Base-by-base conservation (phyloP, 345 rosid species). In the Salix exigua region DNA sequence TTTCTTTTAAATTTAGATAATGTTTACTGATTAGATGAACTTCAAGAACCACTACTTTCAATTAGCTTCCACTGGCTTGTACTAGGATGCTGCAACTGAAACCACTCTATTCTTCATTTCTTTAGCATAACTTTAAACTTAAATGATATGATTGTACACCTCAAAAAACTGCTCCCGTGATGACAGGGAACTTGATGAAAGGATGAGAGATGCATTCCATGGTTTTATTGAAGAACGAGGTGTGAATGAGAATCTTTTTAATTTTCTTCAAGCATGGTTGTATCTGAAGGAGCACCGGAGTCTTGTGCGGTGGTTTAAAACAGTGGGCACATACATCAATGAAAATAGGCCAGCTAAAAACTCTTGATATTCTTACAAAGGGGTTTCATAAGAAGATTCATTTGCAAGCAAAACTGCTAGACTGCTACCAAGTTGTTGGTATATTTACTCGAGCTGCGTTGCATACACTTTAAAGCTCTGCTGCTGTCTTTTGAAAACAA, bases 221-320 rank as follows among this genome's bases (percentile, higher is more conserved):
- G 76, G 82, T 66, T 95, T 79, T 81, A 81, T 95, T 65, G 95
- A 90, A 42, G 97, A 93, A 38, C 86, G 98, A 50, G 98, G 99
- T 62, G 89, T 95, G 78, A 83, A 90, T 55, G 94, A 91, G 84
- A 75, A 77, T 82, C 96, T 91, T 53, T 96, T 96, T 81, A 89
- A 83, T 35, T 96, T 96, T 84, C 94, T 96, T 80, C 99, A 89
- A 74, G 96, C 97, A 2, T 96, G 97, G 96, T 85, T 96, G 10
- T 96, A 93, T 65, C 96, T 93, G 38, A 96, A 93, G 86, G 97
- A 92, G 64, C 95, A 91, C 71, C 84, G 92, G 35, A 88, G 85
- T 77, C 84, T 96, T 71, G 61, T 91, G 83, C 89, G 88, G 6
- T 96, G 93, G 92, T 96, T 93, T 80, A 89, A 89, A 83, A 78